Conservation (phyloP, 1,284 basidiomycete species). For the Salmacisia buchloeana region DNA sequence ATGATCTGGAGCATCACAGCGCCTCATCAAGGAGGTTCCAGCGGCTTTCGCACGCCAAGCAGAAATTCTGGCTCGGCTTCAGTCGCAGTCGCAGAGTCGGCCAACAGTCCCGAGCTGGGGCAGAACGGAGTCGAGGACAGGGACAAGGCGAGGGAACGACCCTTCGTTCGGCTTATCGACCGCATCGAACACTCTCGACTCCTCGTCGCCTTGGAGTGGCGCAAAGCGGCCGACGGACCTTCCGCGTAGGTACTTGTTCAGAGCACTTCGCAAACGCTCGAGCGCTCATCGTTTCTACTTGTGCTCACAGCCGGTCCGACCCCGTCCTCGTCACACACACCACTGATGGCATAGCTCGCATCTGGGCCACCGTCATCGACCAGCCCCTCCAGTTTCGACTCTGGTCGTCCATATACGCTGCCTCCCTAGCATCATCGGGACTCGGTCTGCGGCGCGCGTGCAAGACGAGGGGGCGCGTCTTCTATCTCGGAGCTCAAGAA, state of each 20-base stretch:
- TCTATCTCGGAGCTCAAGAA: constrained; percentile 44
- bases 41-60: constrained; percentile 5
- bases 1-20: constrained; percentile 6
- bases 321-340: constrained; percentile 8
- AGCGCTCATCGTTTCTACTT: background rate
- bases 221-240: background rate
- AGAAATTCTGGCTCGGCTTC: background rate
- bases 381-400: constrained; percentile 6
- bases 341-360: constrained; percentile 2
- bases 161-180: background rate
- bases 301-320: background rate
- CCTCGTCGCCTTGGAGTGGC: background rate
- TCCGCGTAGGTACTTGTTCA: background rate
- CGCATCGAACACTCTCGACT: background rate
- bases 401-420: constrained; percentile 11
- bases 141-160: background rate
- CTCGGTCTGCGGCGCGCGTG: background rate
- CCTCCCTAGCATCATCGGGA: background rate
- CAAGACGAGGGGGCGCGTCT: background rate
- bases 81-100: background rate
- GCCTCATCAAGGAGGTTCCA: background rate
- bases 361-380: constrained; percentile 14
- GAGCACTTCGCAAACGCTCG: background rate
- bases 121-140: background rate
- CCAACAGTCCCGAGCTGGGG: background rate